Conservation (phyloP, 495 filamentous ascomycete species). For the Podospora didyma region DNA sequence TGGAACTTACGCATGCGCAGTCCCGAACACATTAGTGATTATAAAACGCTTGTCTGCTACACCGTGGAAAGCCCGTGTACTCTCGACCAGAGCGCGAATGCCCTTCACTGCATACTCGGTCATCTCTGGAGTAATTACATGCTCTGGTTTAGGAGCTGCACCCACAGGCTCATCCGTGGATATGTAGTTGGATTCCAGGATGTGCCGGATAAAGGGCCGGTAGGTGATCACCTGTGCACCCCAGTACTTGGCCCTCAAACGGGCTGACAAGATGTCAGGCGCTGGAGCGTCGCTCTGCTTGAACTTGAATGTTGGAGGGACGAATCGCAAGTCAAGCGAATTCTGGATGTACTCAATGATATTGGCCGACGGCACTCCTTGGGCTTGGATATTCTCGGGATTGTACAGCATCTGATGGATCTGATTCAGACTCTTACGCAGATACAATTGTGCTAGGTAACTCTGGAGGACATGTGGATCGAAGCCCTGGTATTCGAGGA, state of each 20-base stretch:
- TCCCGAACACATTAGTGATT: conserved; percentile 92
- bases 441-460: conserved; percentile 80
- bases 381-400: conserved; percentile 35
- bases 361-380: conserved; percentile 5
- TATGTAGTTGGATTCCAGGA: conserved; percentile 43
- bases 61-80: conserved; percentile 82
- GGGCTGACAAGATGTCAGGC: conserved; percentile 72
- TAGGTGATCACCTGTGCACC: conserved; percentile 88
- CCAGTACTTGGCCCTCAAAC: conserved; percentile 90
- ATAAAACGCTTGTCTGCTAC: conserved; percentile 62
- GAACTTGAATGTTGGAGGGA: conserved; percentile 54
- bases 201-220: conserved; percentile 71
- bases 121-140: conserved; percentile 45
- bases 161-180: conserved; percentile 10
- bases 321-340: conserved; percentile 41
- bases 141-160: conserved; percentile 21
- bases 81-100: conserved; percentile 72
- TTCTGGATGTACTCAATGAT: conserved; percentile 49
- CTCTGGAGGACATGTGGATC: conserved; percentile 62
- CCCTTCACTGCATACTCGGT: conserved; percentile 52
- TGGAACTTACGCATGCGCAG: conserved; percentile 85
- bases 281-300: conserved; percentile 63
- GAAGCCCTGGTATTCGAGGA: conserved; percentile 39
- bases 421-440: conserved; percentile 80
- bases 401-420: conserved; percentile 80